Base-by-base conservation (phyloP, 371 early-diverging fungal species). In the Catenaria anguillulae region DNA sequence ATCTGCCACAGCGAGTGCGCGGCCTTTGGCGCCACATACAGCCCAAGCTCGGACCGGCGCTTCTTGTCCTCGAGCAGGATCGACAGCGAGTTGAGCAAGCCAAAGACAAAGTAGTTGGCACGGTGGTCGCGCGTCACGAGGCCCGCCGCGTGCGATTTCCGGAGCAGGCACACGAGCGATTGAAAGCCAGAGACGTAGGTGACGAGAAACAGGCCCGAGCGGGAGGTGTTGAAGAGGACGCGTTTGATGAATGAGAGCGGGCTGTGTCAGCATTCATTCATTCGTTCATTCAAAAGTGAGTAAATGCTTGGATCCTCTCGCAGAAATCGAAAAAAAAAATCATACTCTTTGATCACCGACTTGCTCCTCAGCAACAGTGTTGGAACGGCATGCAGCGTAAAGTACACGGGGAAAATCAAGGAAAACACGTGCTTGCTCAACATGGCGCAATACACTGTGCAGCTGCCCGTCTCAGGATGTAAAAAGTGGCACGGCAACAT, bases 11-110 rank as follows among this genome's bases (percentile, higher is more conserved):
- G 55, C 29, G 65, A 63, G 33, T 68, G 64, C 15, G 74, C 56
- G 13, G 73, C 77, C 35, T 70, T 69, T 4, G 77, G 77, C n/a
- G 74, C 62, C 26, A 72, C 72, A 55, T 77, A 77, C 72, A 75
- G 71, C 23, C 71, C 72, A n/a, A 73, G 63, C 46, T 73, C 73
- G 31, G 62, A 19, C 3, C 73, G 66, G 24, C 70, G 65, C 6
- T 56, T 42, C 48, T 65, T 64, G 42, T 68, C 59, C 55, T 73
- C 73, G 35, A 73, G 33, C n/a, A 72, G 56, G 36, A 73, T 70
- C 35, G 72, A 65, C 35, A 65, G 55, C 12, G 65, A 48, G 33
- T 59, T 43, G 26, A 65, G 4, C n/a, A 60, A 21, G 33, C 68
- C 68, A 21, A 66, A 36, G 19, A 62, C 3, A 46, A 66, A 71